Evolutionary conservation across 441 rosid genomes (phyloP).

Genomic region (Sinapis alba): DNA sequence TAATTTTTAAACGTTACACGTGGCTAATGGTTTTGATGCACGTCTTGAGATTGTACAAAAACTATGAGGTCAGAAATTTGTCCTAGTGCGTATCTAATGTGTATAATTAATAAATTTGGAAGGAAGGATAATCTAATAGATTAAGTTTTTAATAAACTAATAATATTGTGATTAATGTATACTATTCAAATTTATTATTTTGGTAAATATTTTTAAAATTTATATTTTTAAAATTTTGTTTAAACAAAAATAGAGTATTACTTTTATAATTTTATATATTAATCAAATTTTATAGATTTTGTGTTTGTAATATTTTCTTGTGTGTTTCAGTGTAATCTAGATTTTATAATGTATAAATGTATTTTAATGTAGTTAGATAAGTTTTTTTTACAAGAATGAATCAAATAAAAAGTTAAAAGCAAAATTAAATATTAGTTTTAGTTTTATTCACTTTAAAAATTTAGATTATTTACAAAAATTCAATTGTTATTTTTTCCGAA

Average conservation of each 20-base stretch:
- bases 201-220: background rate
- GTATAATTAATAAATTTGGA: background rate
- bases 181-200: too few species aligned
- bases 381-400: too few species aligned
- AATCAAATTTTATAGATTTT: background rate
- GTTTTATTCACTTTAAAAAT: too few species aligned
- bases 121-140: background rate
- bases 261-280: background rate
- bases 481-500: too few species aligned
- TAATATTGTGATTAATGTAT: background rate
- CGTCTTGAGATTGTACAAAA: constrained; percentile 18
- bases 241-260: background rate
- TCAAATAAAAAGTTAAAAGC: too few species aligned
- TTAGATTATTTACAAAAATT: too few species aligned
- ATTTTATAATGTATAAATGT: background rate
- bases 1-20: constrained; percentile 22
- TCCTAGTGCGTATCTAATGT: background rate
- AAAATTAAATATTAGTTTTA: too few species aligned
- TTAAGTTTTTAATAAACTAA: background rate
- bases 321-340: background rate
- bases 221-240: too few species aligned
- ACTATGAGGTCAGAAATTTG: constrained; percentile 31
- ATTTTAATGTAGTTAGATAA: background rate
- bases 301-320: background rate
- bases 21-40: constrained; percentile 23